These are phyloP conservation scores for Paulownia fortunei DNA, from an alignment of 257 asterid species.

Conservation along the genomic window DNA sequence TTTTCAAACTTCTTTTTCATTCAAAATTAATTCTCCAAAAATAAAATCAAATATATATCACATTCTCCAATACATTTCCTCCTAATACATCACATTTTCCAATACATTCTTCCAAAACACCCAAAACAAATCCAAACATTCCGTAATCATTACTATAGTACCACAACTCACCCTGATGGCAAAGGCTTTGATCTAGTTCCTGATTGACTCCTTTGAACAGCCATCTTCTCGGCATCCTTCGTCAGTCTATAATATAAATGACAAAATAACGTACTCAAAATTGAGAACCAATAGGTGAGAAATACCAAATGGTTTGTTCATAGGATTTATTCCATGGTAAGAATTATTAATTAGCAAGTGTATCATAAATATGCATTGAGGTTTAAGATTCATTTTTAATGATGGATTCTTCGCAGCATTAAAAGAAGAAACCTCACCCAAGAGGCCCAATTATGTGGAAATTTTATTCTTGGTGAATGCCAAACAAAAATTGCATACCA, in stretches of 20 bases:
- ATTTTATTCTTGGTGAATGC: too few relatives aligned
- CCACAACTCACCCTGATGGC: constrained; percentile 55
- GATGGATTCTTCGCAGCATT: background rate
- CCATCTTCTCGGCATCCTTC: constrained; percentile 52
- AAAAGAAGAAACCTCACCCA: too few relatives aligned
- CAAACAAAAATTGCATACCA: too few relatives aligned
- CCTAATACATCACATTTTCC: too few relatives aligned
- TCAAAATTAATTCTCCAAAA: too few relatives aligned
- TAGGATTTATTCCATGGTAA: background rate
- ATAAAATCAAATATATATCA: too few relatives aligned
- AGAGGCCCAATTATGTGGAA: too few relatives aligned
- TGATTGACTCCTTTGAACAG: constrained; percentile 47
- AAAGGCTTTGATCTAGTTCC: constrained; percentile 51
- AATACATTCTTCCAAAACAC: too few relatives aligned
- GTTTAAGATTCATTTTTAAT: background rate
- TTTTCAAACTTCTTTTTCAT: too few relatives aligned
- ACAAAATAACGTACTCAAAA: background rate
- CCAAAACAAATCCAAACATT: too few relatives aligned
- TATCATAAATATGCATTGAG: background rate
- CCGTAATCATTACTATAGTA: too few relatives aligned
- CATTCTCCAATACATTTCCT: too few relatives aligned
- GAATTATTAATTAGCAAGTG: constrained; percentile 7
- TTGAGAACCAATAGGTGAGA: constrained; percentile 8
- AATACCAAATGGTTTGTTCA: constrained; percentile 14
- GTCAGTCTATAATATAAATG: constrained; percentile 44